Percentiles rank a stretch among this genome's conserved stretches.
phyloP scores from a whole-genome alignment of 2,329 filamentous ascomycete species.

The Ophiocordyceps australis region DNA sequence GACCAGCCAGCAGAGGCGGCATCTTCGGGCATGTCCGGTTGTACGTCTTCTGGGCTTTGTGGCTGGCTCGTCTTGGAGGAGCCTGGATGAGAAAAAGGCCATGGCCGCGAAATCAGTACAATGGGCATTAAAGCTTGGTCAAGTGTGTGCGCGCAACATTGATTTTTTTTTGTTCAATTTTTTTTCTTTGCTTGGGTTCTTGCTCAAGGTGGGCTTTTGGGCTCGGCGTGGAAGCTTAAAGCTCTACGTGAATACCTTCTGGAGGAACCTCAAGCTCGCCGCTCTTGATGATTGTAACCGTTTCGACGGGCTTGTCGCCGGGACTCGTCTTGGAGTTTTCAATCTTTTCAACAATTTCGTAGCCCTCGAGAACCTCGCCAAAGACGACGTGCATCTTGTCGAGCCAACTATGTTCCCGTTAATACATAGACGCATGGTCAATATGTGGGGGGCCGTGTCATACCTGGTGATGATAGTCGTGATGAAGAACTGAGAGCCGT shows the following conservation, averaged over 20 bases:
- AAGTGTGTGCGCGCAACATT: too few relatives aligned
- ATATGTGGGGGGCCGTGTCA: conserved; percentile 9
- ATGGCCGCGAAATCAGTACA: conserved; percentile 15
- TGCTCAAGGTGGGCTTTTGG: conserved; percentile 2
- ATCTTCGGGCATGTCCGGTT: too few relatives aligned
- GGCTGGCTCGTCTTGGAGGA: not conserved
- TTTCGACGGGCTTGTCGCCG: conserved; percentile 50
- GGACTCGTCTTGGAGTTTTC: conserved; percentile 48
- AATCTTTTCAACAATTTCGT: conserved; percentile 63
- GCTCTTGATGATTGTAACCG: conserved; percentile 65
- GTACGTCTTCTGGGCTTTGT: too few relatives aligned
- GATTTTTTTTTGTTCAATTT: too few relatives aligned
- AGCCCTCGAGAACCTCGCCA: conserved; percentile 75
- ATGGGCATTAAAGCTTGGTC: conserved; percentile 9
- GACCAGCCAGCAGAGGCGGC: conserved; percentile 11
- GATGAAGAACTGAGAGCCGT: conserved; percentile 83
- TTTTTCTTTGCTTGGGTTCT: too few relatives aligned
- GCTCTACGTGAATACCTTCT: conserved; percentile 87
- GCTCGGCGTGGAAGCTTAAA: conserved; percentile 29
- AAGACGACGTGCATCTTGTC: conserved; percentile 77
- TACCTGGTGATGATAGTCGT: conserved; percentile 65
- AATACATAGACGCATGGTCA: too few relatives aligned
- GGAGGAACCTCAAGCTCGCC: conserved; percentile 71
- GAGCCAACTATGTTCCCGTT: conserved; percentile 44
- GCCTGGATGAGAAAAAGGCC: conserved; percentile 7